Conservation (phyloP, 306 rosid genomes). For the Cicer bijugum region DNA sequence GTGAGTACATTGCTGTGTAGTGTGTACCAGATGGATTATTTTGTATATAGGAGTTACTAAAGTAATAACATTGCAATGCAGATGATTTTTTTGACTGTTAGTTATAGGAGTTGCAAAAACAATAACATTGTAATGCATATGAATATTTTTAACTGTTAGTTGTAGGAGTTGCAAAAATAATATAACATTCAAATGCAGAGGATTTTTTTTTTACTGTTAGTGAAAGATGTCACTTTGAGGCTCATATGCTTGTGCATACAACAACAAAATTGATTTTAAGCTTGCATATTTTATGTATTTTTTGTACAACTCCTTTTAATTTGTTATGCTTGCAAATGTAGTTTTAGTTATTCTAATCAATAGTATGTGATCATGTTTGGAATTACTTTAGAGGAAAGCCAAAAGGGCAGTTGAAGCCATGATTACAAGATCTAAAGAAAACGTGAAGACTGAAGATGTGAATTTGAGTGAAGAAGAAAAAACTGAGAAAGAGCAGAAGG, state of each 20-base stretch:
- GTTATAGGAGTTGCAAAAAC: background rate
- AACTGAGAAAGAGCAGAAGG: conserved; percentile 76
- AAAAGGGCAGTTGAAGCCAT: conserved; percentile 91
- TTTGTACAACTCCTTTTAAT: background rate
- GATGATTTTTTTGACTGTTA: background rate
- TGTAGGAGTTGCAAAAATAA: background rate
- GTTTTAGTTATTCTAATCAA: conserved; percentile 20
- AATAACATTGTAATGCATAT: background rate
- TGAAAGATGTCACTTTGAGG: background rate
- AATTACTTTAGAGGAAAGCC: conserved; percentile 68
- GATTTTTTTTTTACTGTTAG: background rate
- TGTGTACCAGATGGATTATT: background rate
- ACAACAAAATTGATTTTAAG: conserved; percentile 14
- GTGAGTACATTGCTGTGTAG: conserved; percentile 52
- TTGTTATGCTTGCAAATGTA: background rate
- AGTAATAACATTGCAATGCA: background rate
- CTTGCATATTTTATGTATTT: background rate
- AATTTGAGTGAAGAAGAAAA: conserved; percentile 72
- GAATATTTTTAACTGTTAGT: background rate
- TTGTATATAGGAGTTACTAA: background rate
- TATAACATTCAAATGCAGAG: background rate
- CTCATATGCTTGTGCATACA: background rate
- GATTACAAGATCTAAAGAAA: conserved; percentile 89
- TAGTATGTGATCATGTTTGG: conserved; percentile 13
- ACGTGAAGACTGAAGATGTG: conserved; percentile 58